These are phyloP conservation scores for Solanum chaucha DNA, from an alignment of 257 asterid genomes.

Conservation along the genomic window DNA sequence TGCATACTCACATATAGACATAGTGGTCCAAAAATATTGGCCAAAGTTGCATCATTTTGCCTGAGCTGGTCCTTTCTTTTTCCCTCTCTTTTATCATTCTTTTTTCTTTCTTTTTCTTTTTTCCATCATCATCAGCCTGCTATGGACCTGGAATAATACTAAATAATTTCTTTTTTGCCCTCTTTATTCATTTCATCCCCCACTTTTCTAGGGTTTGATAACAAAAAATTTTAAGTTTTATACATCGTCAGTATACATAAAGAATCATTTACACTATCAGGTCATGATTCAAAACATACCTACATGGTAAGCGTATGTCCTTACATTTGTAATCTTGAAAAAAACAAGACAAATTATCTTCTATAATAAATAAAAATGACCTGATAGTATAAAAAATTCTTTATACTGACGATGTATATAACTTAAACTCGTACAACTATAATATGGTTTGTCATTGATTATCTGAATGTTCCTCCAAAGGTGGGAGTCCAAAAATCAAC, in stretches of 20 bases:
- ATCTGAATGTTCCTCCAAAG: slow-evolving; percentile 80
- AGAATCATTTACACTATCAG: background rate
- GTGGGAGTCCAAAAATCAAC: slow-evolving; percentile 88
- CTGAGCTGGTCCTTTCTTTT: slow-evolving; percentile 19
- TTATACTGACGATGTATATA: background rate
- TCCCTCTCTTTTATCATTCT: slow-evolving; percentile 4
- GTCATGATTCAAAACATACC: background rate
- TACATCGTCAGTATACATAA: background rate
- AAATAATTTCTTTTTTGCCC: background rate
- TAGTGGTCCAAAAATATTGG: slow-evolving; percentile 27
- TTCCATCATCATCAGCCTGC: slow-evolving; percentile 5
- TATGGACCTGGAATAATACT: background rate
- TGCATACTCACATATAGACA: slow-evolving; percentile 11
- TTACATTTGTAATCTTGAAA: background rate
- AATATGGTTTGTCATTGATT: background rate
- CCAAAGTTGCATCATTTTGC: slow-evolving; percentile 41
- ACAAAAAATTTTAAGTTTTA: background rate
- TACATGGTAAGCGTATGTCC: background rate
- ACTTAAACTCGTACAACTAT: background rate
- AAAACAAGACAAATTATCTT: background rate
- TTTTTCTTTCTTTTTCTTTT: background rate
- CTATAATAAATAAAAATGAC: background rate
- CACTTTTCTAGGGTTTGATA: slow-evolving; percentile 14
- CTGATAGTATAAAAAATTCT: background rate
- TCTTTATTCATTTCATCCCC: background rate